phyloP scores from a whole-genome alignment of 2,329 filamentous ascomycete genomes.

The Geosmithia flava region DNA sequence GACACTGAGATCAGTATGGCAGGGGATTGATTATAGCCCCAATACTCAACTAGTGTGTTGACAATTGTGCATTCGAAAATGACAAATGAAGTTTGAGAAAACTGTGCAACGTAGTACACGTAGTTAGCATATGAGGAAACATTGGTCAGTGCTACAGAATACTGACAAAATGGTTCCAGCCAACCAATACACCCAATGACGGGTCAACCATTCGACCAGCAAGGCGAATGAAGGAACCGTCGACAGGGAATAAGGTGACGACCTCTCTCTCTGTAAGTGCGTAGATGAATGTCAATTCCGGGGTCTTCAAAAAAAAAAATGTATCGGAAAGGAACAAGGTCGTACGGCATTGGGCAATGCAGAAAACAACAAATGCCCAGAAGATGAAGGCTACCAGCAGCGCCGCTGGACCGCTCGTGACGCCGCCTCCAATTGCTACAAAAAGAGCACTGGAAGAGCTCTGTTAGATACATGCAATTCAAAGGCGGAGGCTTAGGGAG shows the following conservation, averaged over 20 bases:
- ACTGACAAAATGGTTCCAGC: constrained; percentile 1
- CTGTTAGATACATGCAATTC: not conserved
- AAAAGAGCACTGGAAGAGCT: not conserved
- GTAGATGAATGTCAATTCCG: not conserved
- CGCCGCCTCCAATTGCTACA: not conserved
- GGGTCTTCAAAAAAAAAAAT: not conserved
- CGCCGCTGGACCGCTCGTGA: not conserved
- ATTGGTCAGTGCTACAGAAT: too few species aligned
- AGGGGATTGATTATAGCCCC: not conserved
- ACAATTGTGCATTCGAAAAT: not conserved
- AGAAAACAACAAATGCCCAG: not conserved
- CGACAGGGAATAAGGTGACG: not conserved
- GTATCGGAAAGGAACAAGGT: not conserved
- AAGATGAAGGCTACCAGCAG: not conserved
- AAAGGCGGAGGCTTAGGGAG: not conserved
- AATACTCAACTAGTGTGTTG: not conserved
- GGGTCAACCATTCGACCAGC: constrained; percentile 1
- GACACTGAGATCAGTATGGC: not conserved
- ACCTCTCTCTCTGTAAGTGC: not conserved
- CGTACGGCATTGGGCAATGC: constrained; percentile 1
- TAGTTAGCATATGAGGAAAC: too few species aligned
- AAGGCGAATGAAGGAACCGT: not conserved
- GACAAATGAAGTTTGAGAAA: not conserved
- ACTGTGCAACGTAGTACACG: not conserved
- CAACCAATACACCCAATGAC: not conserved